Evolutionary conservation across 345 rosid species (phyloP).

Genomic region (Camelina neglecta): DNA sequence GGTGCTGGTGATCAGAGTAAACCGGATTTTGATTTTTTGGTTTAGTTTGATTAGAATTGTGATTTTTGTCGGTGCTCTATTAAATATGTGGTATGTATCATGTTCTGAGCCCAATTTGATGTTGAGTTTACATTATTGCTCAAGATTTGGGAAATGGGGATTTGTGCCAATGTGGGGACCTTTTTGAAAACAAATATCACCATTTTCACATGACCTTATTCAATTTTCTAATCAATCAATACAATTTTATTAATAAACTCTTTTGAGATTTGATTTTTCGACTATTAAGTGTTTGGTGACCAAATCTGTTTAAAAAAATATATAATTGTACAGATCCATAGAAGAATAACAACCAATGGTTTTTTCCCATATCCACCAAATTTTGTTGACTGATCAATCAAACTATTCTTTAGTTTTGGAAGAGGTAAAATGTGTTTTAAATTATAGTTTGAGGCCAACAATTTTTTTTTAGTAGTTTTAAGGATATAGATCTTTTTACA

Average conservation of each 20-base stretch:
- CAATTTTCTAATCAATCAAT: constrained; percentile 19
- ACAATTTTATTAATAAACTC: not conserved
- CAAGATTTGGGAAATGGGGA: constrained; percentile 6
- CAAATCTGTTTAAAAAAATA: constrained; percentile 4
- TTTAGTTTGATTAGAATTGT: constrained; percentile 4
- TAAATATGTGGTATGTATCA: constrained; percentile 26
- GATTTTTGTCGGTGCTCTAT: not conserved
- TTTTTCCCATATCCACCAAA: constrained; percentile 11
- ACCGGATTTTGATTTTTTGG: constrained; percentile 28
- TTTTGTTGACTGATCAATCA: constrained; percentile 4
- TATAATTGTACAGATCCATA: not conserved
- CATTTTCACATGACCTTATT: constrained; percentile 28
- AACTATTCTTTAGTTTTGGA: not conserved
- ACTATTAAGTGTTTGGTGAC: constrained; percentile 36
- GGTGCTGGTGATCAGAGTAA: constrained; percentile 21
- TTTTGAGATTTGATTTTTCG: not conserved
- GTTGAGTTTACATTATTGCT: constrained; percentile 28
- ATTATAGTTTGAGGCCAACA: no score
- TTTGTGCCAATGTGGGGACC: constrained; percentile 32
- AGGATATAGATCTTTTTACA: not conserved
- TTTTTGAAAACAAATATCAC: not conserved
- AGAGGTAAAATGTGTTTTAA: no score
- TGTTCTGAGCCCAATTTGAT: constrained; percentile 36
- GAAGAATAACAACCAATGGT: not conserved
- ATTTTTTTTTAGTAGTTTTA: no score